Evolutionary conservation across 2,329 filamentous ascomycete species (phyloP).

Genomic region (Delphinella strobiligena): DNA sequence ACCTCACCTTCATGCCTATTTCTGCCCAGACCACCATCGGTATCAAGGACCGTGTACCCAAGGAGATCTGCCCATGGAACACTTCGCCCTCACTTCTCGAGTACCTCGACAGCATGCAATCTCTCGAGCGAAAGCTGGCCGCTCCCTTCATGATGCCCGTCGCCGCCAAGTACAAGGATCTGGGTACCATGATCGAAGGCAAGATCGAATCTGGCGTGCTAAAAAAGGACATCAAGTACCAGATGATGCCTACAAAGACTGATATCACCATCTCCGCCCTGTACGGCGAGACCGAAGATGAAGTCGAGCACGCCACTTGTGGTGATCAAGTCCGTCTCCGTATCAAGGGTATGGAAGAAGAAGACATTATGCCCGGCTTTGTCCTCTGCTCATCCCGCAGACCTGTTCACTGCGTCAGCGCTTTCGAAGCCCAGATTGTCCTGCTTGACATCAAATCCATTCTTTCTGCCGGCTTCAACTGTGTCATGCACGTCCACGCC

Average conservation of each 20-base stretch:
- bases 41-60: constrained; percentile 78
- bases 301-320: constrained; percentile 67
- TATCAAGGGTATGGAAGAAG: constrained; percentile 89
- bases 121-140: constrained; percentile 89
- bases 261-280: constrained; percentile 69
- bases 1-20: constrained; percentile 92
- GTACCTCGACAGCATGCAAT: constrained; percentile 87
- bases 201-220: constrained; percentile 92
- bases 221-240: constrained; percentile 73
- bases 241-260: constrained; percentile 94
- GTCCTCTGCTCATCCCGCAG: constrained; percentile 92
- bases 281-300: constrained; percentile 94
- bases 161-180: constrained; percentile 89
- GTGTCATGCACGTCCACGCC: constrained; percentile 91
- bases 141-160: constrained; percentile 99
- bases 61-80: constrained; percentile 60
- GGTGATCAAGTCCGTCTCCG: constrained; percentile 92
- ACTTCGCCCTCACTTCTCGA: constrained; percentile 83
- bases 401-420: constrained; percentile 75
- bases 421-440: constrained; percentile 93
- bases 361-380: constrained; percentile 90
- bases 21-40: constrained; percentile 76
- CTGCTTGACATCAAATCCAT: constrained; percentile 93
- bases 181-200: constrained; percentile 95
- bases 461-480: constrained; percentile 90